Conservation (phyloP, 192 early-diverging fungal species). For the Coemansia sp. region DNA sequence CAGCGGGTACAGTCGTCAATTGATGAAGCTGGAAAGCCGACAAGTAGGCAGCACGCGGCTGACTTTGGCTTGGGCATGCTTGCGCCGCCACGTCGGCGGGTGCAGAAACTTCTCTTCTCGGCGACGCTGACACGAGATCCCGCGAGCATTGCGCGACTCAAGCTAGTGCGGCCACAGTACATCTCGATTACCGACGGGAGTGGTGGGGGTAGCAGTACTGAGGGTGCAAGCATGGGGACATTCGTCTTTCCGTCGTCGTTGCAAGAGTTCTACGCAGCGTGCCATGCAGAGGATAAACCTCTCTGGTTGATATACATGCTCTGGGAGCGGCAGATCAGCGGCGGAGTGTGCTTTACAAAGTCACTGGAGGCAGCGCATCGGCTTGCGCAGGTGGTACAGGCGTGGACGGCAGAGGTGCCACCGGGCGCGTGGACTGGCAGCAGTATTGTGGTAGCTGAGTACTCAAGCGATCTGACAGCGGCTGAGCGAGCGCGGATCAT, state of each 20-base stretch:
- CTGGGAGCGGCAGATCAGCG: slow-evolving; percentile 59
- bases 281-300: slow-evolving; percentile 71
- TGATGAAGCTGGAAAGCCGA: slow-evolving; percentile 6
- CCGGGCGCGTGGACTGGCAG: slow-evolving; percentile 18
- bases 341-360: slow-evolving; percentile 83
- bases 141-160: slow-evolving; percentile 83
- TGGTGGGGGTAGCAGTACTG: slow-evolving; percentile 8
- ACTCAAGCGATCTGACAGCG: slow-evolving; percentile 69
- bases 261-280: slow-evolving; percentile 72
- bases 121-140: slow-evolving; percentile 94
- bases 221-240: slow-evolving; percentile 1
- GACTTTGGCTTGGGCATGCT: slow-evolving; percentile 14
- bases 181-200: slow-evolving; percentile 60
- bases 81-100: slow-evolving; percentile 39
- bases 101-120: slow-evolving; percentile 94
- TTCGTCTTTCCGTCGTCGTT: slow-evolving; percentile 59
- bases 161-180: slow-evolving; percentile 77
- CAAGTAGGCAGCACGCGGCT: background rate
- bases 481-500: slow-evolving; percentile 63
- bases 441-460: slow-evolving; percentile 60
- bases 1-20: slow-evolving; percentile 64
- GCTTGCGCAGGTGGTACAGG: slow-evolving; percentile 67
- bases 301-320: slow-evolving; percentile 81
- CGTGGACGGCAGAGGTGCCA: slow-evolving; percentile 55
- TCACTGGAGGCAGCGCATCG: slow-evolving; percentile 88